These are phyloP conservation scores for Bjerkandera adusta DNA, from an alignment of 1,284 basidiomycete species.

Conservation along the genomic window DNA sequence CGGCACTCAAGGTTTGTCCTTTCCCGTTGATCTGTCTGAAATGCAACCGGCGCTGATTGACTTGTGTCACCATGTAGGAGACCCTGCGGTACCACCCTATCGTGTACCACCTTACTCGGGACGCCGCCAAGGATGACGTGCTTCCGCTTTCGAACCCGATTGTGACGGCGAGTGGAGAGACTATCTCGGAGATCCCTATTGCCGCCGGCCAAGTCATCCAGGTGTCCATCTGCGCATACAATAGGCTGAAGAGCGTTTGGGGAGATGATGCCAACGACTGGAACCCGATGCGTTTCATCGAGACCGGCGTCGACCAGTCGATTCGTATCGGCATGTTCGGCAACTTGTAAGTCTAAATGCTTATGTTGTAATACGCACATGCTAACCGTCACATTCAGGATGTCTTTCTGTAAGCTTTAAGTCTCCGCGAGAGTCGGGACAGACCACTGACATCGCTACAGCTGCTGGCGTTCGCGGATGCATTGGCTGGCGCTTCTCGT, in stretches of 20 bases:
- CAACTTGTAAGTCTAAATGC: constrained; percentile 41
- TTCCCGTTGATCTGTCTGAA: constrained; percentile 36
- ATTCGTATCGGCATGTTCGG: constrained; percentile 46
- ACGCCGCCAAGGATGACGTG: constrained; percentile 33
- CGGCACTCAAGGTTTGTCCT: constrained; percentile 42
- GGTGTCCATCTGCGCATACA: constrained; percentile 28
- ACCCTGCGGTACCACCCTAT: constrained; percentile 38
- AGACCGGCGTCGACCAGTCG: constrained; percentile 31
- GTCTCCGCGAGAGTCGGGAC: neutral
- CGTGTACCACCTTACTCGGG: constrained; percentile 28
- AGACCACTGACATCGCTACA: neutral
- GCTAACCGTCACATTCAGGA: constrained; percentile 2
- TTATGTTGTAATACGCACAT: neutral
- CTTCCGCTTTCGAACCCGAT: constrained; percentile 39
- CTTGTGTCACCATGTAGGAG: constrained; percentile 28
- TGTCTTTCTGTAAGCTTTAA: constrained; percentile 12
- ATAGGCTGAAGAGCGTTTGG: constrained; percentile 38
- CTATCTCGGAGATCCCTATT: constrained; percentile 33
- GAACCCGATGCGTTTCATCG: constrained; percentile 50
- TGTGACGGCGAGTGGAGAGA: constrained; percentile 28
- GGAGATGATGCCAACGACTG: constrained; percentile 50
- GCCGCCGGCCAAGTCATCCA: constrained; percentile 36
- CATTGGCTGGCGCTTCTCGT: constrained; percentile 17
- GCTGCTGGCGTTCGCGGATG: constrained; percentile 16
- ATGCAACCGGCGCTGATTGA: constrained; percentile 31